Base-by-base conservation (phyloP, 1,139 yeast genomes). In the Taphrina confusa region DNA sequence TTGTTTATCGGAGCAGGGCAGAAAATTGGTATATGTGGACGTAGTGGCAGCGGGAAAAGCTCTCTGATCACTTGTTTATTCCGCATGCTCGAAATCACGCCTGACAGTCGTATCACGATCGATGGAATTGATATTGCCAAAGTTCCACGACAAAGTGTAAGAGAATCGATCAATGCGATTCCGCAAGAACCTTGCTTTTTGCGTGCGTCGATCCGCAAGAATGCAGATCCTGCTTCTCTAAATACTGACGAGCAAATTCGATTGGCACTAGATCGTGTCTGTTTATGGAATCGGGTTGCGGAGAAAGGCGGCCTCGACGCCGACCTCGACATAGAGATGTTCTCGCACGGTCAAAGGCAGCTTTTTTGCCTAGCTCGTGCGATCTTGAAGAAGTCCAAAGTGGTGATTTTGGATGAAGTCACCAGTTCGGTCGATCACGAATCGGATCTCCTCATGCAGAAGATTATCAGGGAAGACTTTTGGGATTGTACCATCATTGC, bases 151-250 rank as follows among this genome's bases (percentile, higher is more conserved):
- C 79, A 77, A 62, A 97, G 91, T 70, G 78, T 92, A 69, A 83
- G 98, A 74, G 89, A 87, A 61, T 82, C 82, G 64, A 76, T 92
- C 59, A 87, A 96, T 0, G 92, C 92, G 66, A 92, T 92, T 68
- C 97, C 98, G 0, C 97, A 92, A 73, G 98, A 92, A 70, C 88
- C 97, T 0, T 97, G 92, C 73, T 95, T 91, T 2, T 90, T 92
- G 71, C 92, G 89, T 74, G 98, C 97, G 37, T 81, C 95, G 0
- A 78, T 92, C 49, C 80, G 96, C 68, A 85, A 87, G 47, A 92
- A 92, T 72, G 80, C 92, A 68, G 98, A 92, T 71, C 98, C 98
- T 22, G 84, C 87, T 1, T 75, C 79, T 44, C 76, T 74, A 55
- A 84, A 79, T 70, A 77, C 82, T 2, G 96, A 89, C 69, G 88